Evolutionary conservation across 768 basidiomycete genomes (phyloP).

Genomic region (Collybia mongolica): DNA sequence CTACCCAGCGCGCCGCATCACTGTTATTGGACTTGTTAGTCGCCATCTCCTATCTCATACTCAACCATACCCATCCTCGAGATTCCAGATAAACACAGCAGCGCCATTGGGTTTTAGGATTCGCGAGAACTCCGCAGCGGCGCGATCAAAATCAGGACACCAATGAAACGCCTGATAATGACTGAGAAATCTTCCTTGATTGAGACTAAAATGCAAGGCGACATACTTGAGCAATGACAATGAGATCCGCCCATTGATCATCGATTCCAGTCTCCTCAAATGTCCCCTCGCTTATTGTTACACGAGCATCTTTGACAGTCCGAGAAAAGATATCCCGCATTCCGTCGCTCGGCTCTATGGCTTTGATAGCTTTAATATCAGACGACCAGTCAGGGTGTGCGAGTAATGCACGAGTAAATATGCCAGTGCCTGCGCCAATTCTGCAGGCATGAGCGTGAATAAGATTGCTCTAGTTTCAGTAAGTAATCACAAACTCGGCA

Average conservation of each 20-base stretch:
- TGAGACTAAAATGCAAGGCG: background rate
- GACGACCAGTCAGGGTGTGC: constrained; percentile 55
- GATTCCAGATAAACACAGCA: constrained; percentile 84
- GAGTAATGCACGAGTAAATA: constrained; percentile 83
- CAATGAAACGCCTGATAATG: constrained; percentile 82
- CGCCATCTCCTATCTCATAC: background rate
- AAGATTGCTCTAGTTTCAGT: background rate
- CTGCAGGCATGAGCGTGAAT: constrained; percentile 33
- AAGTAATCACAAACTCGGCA: constrained; percentile 55
- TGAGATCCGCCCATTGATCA: constrained; percentile 73
- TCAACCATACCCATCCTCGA: constrained; percentile 68
- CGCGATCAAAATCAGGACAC: constrained; percentile 77
- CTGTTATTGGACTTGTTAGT: constrained; percentile 25
- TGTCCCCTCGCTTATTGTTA: constrained; percentile 58
- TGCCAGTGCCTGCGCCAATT: constrained; percentile 83
- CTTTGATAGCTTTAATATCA: constrained; percentile 53
- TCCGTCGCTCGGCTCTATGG: constrained; percentile 83
- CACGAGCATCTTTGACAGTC: constrained; percentile 51
- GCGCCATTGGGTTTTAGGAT: constrained; percentile 76
- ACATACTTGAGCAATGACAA: constrained; percentile 72
- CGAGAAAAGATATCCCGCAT: constrained; percentile 77
- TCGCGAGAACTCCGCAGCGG: constrained; percentile 74
- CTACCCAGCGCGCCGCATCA: constrained; percentile 70
- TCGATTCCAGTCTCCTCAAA: constrained; percentile 65
- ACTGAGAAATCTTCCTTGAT: background rate